These are phyloP conservation scores for Candida khao-thaluensis DNA, from an alignment of 805 yeast species.

Conservation along the genomic window DNA sequence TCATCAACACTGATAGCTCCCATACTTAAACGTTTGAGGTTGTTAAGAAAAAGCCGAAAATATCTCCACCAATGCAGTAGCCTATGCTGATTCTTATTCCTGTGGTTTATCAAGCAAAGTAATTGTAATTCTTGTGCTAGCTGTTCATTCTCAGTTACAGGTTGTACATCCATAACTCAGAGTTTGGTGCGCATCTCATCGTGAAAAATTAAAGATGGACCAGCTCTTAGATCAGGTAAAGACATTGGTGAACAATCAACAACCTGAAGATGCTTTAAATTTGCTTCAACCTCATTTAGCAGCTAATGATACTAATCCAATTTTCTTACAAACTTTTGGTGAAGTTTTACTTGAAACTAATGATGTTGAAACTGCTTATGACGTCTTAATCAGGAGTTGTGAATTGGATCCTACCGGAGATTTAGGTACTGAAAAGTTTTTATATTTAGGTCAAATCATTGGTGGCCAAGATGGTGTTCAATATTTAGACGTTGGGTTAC, in stretches of 20 bases:
- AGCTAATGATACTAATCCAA: constrained; percentile 34
- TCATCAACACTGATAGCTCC: constrained; percentile 9
- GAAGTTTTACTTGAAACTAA: constrained; percentile 80
- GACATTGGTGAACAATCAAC: constrained; percentile 17
- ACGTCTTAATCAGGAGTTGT: constrained; percentile 57
- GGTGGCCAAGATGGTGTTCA: constrained; percentile 78
- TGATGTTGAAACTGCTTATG: constrained; percentile 75
- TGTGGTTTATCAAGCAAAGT: constrained; percentile 62
- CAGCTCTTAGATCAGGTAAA: constrained; percentile 5
- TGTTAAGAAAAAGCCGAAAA: constrained; percentile 61
- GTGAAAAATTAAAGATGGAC: constrained; percentile 5
- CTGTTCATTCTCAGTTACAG: not conserved
- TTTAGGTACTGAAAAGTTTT: constrained; percentile 75
- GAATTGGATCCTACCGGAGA: constrained; percentile 66
- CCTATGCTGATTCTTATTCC: constrained; percentile 76
- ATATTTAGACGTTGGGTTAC: constrained; percentile 60
- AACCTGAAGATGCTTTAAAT: constrained; percentile 55
- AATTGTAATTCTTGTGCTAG: constrained; percentile 53
- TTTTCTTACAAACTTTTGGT: constrained; percentile 61
- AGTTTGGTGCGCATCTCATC: constrained; percentile 8
- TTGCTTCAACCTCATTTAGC: constrained; percentile 40
- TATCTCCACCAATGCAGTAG: constrained; percentile 75
- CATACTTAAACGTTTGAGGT: constrained; percentile 37
- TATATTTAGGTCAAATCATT: constrained; percentile 85
- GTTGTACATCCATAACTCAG: not conserved